Evolutionary conservation across 1,139 yeast genomes (phyloP), one percentile per base, ranked within the genome.

Genomic region (Fermentozyma sake): DNA sequence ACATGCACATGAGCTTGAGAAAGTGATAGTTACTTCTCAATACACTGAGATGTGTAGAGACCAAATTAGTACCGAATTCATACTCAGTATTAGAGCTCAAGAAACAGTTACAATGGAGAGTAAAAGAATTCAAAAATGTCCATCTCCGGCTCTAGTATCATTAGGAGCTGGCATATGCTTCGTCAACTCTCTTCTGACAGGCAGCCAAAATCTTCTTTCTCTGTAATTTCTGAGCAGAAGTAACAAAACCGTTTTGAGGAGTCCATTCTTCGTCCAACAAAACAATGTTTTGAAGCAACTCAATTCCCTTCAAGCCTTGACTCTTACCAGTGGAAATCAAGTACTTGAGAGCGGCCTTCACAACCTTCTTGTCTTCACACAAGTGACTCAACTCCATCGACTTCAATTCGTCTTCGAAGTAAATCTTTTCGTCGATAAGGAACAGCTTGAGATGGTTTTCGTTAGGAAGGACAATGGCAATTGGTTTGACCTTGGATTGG

Each of bases 191-290:
- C 13, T 63, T 66, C 50, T 76, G 54, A 47, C 75, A 78, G 35
- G 76, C 76, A 22, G 68, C 76, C 50, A 86, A 66, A 53, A 93
- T 93, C 70, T 83, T 84, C 71, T 76, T 85, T 69, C 99, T 81
- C 67, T 91, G 96, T 47, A 93, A 72, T 61, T 93, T 93, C 64
- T 91, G 97, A 16, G 98, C 98, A 38, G 94, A 78, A 7, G 97
- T 87, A 33, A 91, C 93, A 42, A 68, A 83, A 2, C 96, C 97
- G 51, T 80, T 85, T 58, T 86, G 94, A 26, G 98, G 97, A 27
- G 97, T 89, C 97, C 98, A 93, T 64, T 93, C 99, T 27, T 80
- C 89, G 43, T 83, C 91, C 36, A 79, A 72, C 34, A 93, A 57
- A 12, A 83, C 87, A 37, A 83, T 69, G 42, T 91, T 94, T 42